Conservation (phyloP, 2,329 filamentous ascomycete genomes). For the Colletotrichum camelliae region DNA sequence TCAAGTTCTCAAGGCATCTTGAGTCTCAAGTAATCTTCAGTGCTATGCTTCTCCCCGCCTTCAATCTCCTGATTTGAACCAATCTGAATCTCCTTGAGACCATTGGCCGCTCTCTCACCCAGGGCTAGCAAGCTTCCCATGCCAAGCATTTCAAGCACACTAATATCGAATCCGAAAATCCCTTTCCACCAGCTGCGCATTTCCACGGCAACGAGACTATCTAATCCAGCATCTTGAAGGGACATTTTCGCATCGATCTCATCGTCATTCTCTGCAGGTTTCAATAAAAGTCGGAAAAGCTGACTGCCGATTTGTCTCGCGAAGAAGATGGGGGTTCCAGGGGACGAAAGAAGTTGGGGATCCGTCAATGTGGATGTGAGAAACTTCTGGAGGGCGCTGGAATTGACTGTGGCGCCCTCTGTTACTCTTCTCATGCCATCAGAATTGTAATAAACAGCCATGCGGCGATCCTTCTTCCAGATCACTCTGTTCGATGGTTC, state of each 20-base stretch:
- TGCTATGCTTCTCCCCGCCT: neutral
- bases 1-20: conserved; percentile 7
- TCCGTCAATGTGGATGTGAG: neutral
- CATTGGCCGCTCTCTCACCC: conserved; percentile 5
- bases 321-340: neutral
- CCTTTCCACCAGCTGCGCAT: conserved; percentile 28
- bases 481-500: conserved; percentile 17
- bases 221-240: conserved; percentile 21
- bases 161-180: conserved; percentile 25
- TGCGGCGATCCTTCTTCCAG: conserved; percentile 27
- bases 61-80: neutral
- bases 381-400: neutral
- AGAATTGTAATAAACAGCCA: conserved; percentile 27
- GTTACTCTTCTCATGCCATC: neutral
- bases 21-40: neutral
- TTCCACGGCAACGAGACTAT: conserved; percentile 28
- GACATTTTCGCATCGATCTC: neutral
- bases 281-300: conserved; percentile 22
- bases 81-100: neutral
- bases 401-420: conserved; percentile 28
- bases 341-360: neutral
- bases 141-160: conserved; percentile 20
- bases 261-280: conserved; percentile 23
- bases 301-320: conserved; percentile 23
- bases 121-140: conserved; percentile 22